phyloP scores from a whole-genome alignment of 2,329 filamentous ascomycete genomes.

The Ascosphaera apis region DNA sequence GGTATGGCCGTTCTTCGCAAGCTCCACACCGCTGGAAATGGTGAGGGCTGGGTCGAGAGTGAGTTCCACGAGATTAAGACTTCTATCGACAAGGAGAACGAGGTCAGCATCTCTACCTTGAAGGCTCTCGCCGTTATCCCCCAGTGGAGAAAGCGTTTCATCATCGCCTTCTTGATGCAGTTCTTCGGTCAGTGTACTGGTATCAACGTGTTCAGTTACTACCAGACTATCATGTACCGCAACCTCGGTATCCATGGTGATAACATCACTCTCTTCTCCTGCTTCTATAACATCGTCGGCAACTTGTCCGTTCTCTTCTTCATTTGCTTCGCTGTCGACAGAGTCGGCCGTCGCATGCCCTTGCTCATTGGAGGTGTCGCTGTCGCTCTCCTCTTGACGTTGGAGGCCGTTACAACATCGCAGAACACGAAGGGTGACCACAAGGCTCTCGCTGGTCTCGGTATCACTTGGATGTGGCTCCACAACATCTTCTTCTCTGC shows the following conservation, averaged over 20 bases:
- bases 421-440: slow-evolving; percentile 21
- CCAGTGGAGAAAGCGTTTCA: slow-evolving; percentile 33
- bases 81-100: slow-evolving; percentile 36
- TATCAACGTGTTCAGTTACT: slow-evolving; percentile 20
- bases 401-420: slow-evolving; percentile 35
- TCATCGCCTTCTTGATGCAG: slow-evolving; percentile 39
- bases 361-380: neutral
- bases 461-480: slow-evolving; percentile 41
- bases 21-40: slow-evolving; percentile 30
- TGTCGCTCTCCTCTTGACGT: slow-evolving; percentile 28
- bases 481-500: slow-evolving; percentile 36
- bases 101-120: slow-evolving; percentile 24
- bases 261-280: slow-evolving; percentile 30
- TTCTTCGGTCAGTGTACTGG: slow-evolving; percentile 36
- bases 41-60: slow-evolving; percentile 33
- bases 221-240: slow-evolving; percentile 19
- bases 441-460: slow-evolving; percentile 31
- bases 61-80: slow-evolving; percentile 38
- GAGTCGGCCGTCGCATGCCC: neutral
- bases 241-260: slow-evolving; percentile 31
- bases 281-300: slow-evolving; percentile 37
- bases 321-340: slow-evolving; percentile 27
- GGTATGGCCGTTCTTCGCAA: slow-evolving; percentile 24
- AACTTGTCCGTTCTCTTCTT: slow-evolving; percentile 19
- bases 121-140: slow-evolving; percentile 17